phyloP scores from a whole-genome alignment of 768 basidiomycete genomes.

The Hygrocybe coccinea region DNA sequence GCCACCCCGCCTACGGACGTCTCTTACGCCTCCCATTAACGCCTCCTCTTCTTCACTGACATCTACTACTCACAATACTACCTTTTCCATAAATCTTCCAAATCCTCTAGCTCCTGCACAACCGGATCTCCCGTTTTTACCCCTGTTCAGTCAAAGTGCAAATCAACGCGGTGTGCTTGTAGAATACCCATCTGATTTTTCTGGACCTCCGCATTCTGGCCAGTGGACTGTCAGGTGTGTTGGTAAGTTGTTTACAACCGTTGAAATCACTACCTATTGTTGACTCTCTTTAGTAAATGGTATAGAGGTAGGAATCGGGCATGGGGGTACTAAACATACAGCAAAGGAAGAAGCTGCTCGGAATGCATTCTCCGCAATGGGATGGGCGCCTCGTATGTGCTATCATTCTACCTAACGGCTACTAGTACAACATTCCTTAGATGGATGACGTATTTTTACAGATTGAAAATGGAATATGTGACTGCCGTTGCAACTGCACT shows the following conservation, averaged over 20 bases:
- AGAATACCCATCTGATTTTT: constrained; percentile 55
- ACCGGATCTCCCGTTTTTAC: constrained; percentile 58
- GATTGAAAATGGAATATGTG: neutral
- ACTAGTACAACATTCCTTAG: neutral
- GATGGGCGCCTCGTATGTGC: constrained; percentile 49
- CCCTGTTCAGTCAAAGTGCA: constrained; percentile 71
- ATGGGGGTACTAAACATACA: constrained; percentile 64
- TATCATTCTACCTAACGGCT: constrained; percentile 13
- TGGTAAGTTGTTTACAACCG: constrained; percentile 42
- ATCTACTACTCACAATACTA: neutral
- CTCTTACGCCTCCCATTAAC: constrained; percentile 27
- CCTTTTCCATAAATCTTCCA: constrained; percentile 18
- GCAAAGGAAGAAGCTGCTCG: constrained; percentile 77
- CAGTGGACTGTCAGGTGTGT: constrained; percentile 64
- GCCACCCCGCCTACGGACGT: neutral
- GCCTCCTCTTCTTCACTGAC: constrained; percentile 23
- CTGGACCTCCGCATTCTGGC: constrained; percentile 64
- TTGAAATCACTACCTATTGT: constrained; percentile 6
- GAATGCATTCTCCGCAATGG: constrained; percentile 68
- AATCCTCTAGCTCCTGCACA: constrained; percentile 66
- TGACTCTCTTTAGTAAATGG: constrained; percentile 52
- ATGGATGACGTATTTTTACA: too few relatives aligned
- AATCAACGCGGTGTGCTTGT: constrained; percentile 58
- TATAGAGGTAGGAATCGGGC: constrained; percentile 59
- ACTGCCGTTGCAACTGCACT: too few relatives aligned